Evolutionary conservation across 2,329 filamentous ascomycete genomes (phyloP).

Genomic region (Daldinia eschscholtzii): DNA sequence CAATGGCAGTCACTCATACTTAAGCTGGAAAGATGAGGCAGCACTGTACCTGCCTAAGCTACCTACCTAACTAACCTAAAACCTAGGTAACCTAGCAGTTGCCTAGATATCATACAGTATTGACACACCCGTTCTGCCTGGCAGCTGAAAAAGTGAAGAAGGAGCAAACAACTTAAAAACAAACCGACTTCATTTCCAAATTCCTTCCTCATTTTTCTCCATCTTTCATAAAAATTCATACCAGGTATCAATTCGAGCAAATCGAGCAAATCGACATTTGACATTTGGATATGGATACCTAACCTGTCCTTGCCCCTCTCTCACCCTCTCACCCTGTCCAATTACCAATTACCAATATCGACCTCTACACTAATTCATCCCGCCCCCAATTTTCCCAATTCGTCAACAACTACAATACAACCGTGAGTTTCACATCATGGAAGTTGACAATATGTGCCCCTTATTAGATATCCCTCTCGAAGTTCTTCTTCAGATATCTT

Average conservation of each 20-base stretch:
- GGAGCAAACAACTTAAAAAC: background rate
- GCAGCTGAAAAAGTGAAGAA: background rate
- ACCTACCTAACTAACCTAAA: background rate
- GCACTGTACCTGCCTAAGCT: no score
- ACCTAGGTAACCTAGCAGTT: slow-evolving; percentile 7
- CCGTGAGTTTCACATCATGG: slow-evolving; percentile 14
- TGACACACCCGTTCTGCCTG: slow-evolving; percentile 1
- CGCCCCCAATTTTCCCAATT: slow-evolving; percentile 3
- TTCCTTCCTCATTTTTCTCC: background rate
- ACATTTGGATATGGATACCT: background rate
- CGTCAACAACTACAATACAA: slow-evolving; percentile 5
- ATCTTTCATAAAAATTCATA: background rate
- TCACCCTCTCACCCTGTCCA: background rate
- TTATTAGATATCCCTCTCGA: slow-evolving; percentile 66
- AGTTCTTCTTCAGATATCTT: slow-evolving; percentile 68
- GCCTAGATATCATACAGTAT: background rate
- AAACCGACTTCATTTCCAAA: background rate
- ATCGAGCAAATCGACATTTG: background rate
- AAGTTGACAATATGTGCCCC: slow-evolving; percentile 21
- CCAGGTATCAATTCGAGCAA: background rate
- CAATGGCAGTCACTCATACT: background rate
- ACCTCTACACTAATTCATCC: background rate
- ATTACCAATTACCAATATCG: slow-evolving; percentile 5
- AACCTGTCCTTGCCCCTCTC: background rate
- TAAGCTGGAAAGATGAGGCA: no score